Percentiles rank a stretch among this genome's conserved stretches.
phyloP scores from a whole-genome alignment of 164 flowering plant species.

The grape (Vitis vinifera) region ASM3070453v1 NC_081808.1:185001-185500 shows the following conservation, averaged over 20 bases:
- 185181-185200: slow-evolving; percentile 47
- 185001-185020: too few species aligned
- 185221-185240: slow-evolving; percentile 65
- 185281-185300: slow-evolving; percentile 64
- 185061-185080: too few species aligned
- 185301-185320: slow-evolving; percentile 59
- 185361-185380: too few species aligned
- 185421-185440: slow-evolving; percentile 67
- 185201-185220: slow-evolving; percentile 73
- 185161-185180: slow-evolving; percentile 26
- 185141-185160: slow-evolving; percentile 66
- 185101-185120: slow-evolving; percentile 42
- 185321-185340: slow-evolving; percentile 65
- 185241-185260: slow-evolving; percentile 61
- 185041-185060: too few species aligned
- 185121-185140: slow-evolving; percentile 46
- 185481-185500: too few species aligned
- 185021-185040: too few species aligned
- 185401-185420: slow-evolving; percentile 55
- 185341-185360: background rate
- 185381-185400: too few species aligned
- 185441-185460: background rate
- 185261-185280: slow-evolving; percentile 64
- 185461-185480: too few species aligned
- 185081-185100: too few species aligned